phyloP scores from a whole-genome alignment of 2,329 filamentous ascomycete genomes.

The Aspergillus fructus region DNA sequence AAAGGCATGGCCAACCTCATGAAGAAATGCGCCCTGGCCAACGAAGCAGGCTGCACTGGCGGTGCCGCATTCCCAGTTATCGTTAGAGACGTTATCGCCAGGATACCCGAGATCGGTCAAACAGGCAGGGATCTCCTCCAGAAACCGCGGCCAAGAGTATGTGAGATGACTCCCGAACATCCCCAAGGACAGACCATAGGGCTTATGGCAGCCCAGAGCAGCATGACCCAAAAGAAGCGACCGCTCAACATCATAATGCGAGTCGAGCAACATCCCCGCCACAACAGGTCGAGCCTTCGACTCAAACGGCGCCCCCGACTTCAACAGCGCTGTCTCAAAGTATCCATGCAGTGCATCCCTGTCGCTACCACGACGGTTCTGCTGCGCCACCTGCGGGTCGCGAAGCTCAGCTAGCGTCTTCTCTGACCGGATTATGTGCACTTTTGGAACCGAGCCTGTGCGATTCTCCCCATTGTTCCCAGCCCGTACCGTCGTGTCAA shows the following conservation, averaged over 20 bases:
- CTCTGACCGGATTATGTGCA: not conserved
- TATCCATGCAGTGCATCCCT: not conserved
- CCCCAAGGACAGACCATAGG: not conserved
- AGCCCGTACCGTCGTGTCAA: not conserved
- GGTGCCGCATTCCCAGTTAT: not conserved
- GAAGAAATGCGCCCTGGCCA: not conserved
- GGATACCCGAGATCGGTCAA: not conserved
- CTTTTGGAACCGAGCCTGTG: not conserved
- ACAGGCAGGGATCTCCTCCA: not conserved
- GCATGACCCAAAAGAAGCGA: not conserved
- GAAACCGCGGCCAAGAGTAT: not conserved
- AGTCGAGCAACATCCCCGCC: not conserved
- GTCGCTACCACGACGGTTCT: not conserved
- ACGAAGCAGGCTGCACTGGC: not conserved
- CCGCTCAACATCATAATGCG: not conserved
- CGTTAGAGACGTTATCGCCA: not conserved
- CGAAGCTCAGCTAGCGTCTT: not conserved
- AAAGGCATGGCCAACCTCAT: conserved; percentile 3
- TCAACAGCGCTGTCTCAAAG: not conserved
- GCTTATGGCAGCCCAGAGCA: not conserved
- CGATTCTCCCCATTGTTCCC: not conserved
- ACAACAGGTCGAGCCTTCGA: not conserved
- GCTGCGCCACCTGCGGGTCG: not conserved
- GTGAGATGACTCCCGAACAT: not conserved
- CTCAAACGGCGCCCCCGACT: not conserved